Percentiles rank a stretch among this genome's conserved stretches.
Conservation (phyloP, 257 asterid species). For the Verbascum thapsus region DNA sequence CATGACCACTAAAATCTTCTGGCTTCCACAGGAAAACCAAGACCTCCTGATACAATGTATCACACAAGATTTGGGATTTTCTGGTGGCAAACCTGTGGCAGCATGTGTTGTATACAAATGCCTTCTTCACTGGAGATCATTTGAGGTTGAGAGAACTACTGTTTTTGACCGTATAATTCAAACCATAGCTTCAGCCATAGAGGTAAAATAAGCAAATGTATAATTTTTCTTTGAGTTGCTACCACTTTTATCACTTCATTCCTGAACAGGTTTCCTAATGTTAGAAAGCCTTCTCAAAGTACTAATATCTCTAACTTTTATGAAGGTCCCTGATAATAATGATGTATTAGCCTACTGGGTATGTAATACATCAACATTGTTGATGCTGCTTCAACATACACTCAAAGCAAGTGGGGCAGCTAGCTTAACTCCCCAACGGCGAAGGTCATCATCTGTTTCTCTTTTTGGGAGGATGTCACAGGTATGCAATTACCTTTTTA, state of each 20-base stretch:
- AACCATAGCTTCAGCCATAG: slow-evolving; percentile 61
- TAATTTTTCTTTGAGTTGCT: slow-evolving; percentile 9
- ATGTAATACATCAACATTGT: slow-evolving; percentile 67
- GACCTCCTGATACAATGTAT: slow-evolving; percentile 73
- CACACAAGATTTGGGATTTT: slow-evolving; percentile 75
- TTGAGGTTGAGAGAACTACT: slow-evolving; percentile 74
- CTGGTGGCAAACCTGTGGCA: slow-evolving; percentile 74
- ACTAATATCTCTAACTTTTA: slow-evolving; percentile 27
- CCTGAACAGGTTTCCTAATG: neutral
- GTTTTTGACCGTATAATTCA: slow-evolving; percentile 77
- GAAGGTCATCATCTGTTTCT: slow-evolving; percentile 77
- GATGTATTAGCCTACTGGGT: slow-evolving; percentile 72
- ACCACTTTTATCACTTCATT: slow-evolving; percentile 19
- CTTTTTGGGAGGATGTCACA: slow-evolving; percentile 84
- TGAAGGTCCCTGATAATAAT: slow-evolving; percentile 60
- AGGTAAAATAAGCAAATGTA: slow-evolving; percentile 42
- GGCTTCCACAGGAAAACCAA: slow-evolving; percentile 62
- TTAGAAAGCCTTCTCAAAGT: slow-evolving; percentile 1
- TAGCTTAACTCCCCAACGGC: slow-evolving; percentile 70
- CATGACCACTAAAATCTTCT: slow-evolving; percentile 18
- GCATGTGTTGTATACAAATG: slow-evolving; percentile 75
- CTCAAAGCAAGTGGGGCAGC: slow-evolving; percentile 80
- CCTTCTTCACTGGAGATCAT: slow-evolving; percentile 83
- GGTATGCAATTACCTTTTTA: slow-evolving; percentile 36
- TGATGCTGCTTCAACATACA: slow-evolving; percentile 78